Conservation (phyloP, 73 alveolate species). For the Paramecium octaurelia region DNA sequence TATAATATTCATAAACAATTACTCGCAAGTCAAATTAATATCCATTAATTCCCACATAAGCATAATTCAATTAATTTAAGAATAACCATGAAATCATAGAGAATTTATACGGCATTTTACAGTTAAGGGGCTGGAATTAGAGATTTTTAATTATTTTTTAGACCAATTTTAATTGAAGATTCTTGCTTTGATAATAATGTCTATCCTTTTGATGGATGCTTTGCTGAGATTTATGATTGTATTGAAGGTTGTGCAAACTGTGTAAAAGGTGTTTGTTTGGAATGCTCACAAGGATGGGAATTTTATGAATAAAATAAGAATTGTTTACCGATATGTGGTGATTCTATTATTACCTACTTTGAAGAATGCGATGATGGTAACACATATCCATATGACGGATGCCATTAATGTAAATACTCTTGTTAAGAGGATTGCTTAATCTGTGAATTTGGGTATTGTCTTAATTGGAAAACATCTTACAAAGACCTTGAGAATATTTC, state of each 20-base stretch:
- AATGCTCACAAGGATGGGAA: not conserved
- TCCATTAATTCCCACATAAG: not conserved
- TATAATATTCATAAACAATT: no score
- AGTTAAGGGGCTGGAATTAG: not conserved
- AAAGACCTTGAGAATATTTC: not conserved
- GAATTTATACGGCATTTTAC: accelerated
- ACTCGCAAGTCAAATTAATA: not conserved
- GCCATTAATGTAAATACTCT: not conserved
- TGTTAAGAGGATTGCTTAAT: not conserved
- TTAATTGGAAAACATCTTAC: not conserved
- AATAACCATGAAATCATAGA: not conserved
- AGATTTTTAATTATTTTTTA: not conserved
- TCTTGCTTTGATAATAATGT: not conserved
- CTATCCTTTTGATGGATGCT: no score
- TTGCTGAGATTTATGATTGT: no score
- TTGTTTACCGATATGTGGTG: not conserved
- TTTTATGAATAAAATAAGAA: not conserved
- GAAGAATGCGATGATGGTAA: not conserved
- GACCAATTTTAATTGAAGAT: not conserved
- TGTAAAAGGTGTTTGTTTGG: not conserved
- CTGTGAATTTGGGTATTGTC: not conserved
- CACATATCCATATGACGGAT: no score
- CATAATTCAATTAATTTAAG: not conserved
- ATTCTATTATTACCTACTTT: not conserved
- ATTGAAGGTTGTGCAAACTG: not conserved